Base-by-base conservation (phyloP, 306 rosid species). In the Medicago ruthenica region DNA sequence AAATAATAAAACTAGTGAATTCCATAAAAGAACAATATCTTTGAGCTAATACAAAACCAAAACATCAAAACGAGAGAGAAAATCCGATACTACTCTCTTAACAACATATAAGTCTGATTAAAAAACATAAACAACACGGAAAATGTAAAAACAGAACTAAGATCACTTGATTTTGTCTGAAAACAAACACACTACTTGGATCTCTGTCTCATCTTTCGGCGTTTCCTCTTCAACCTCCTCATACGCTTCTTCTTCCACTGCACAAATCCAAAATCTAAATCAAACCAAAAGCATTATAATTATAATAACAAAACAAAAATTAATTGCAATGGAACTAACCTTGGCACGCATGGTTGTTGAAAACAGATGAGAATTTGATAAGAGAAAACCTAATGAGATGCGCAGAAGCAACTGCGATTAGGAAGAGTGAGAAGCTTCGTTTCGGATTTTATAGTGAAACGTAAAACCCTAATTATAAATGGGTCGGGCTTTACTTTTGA, bases 191-290 rank as follows among this genome's bases (percentile, higher is more conserved):
- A 17, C 91, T 91, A 91, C 89, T 91, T 91, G 70, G 97, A 91
- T 88, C 97, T 85, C 85, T 91, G 97, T 41, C 97, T 91, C 97
- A 91, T 91, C 95, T 91, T 91, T 86, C 97, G 86, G 85, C 97
- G 97, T 89, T 91, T 89, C 88, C 97, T 91, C 95, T 91, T 91
- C 85, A 91, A 22, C 68, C 95, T 86, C 87, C 97, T 91, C 97
- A 89, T 91, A 37, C 97, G 88, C 97, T 91, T 91, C 95, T 91
- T 91, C 95, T 91, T 91, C 97, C 97, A 91, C 97, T 89, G 79
- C 15, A 18, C 51, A 21, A 44, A 34, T 2, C 22, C 18, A 2
- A 6, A 7, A 2, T 0, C 14, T 0, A 11, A 39, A 41, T 74
- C 60, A 48, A 36, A 62, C 2, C 20, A 22, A 12, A 51, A 50